These are phyloP conservation scores for Fagus crenata DNA, from an alignment of 306 rosid genomes.

Conservation along the genomic window DNA sequence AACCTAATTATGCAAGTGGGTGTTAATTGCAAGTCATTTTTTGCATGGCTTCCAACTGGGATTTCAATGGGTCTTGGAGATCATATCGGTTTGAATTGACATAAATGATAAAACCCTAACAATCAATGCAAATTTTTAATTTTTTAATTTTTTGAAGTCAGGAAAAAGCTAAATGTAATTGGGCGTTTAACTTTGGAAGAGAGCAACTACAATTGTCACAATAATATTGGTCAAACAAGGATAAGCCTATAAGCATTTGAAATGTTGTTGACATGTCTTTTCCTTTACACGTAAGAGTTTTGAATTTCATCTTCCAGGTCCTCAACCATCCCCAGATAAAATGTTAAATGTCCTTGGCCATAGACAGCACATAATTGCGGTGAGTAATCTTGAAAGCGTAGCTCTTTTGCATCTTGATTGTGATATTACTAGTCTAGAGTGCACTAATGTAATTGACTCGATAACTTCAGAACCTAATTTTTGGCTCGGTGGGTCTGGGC, in stretches of 20 bases:
- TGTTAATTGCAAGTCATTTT: not conserved
- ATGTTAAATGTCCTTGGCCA: conserved; percentile 18
- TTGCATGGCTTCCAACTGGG: not conserved
- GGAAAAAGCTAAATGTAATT: not conserved
- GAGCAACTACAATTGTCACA: not conserved
- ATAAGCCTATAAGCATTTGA: conserved; percentile 10
- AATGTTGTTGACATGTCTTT: not conserved
- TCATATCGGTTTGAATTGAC: not conserved
- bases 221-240: not conserved
- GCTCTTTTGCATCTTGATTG: conserved; percentile 17
- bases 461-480: not conserved
- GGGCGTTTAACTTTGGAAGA: not conserved
- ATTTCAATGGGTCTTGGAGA: not conserved
- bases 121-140: not conserved
- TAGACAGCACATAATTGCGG: conserved; percentile 12
- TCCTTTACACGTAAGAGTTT: not conserved
- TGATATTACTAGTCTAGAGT: conserved; percentile 15
- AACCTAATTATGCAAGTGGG: no score
- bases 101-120: no score
- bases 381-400: conserved; percentile 9
- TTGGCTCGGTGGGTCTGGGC: conserved; percentile 22
- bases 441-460: conserved; percentile 5
- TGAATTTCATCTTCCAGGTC: no score
- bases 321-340: not conserved
- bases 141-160: not conserved